Conservation (phyloP, 306 rosid genomes). For the Lathyrus oleraceus region DNA sequence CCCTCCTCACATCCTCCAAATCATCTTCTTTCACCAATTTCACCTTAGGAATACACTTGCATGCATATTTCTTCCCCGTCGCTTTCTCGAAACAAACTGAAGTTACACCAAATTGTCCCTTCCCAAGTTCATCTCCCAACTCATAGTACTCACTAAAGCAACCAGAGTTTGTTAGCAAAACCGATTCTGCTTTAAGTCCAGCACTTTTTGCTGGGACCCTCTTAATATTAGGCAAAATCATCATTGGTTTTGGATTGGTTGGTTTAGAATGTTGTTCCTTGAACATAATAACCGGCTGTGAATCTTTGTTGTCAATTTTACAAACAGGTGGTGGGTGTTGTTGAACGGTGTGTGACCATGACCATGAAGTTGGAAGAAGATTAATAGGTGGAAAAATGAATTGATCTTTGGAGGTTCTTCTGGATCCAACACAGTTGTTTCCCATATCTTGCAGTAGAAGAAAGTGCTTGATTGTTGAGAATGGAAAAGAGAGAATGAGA, state of each 20-base stretch:
- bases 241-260: not conserved
- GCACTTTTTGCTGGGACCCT: conserved; percentile 45
- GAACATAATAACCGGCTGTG: not conserved
- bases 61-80: conserved; percentile 64
- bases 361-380: conserved; percentile 39
- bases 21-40: conserved; percentile 55
- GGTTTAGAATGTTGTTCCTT: conserved; percentile 22
- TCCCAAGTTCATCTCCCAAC: conserved; percentile 63
- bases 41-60: conserved; percentile 75
- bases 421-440: conserved; percentile 70
- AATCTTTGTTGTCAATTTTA: conserved; percentile 25
- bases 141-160: conserved; percentile 55
- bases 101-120: conserved; percentile 75
- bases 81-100: conserved; percentile 62
- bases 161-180: conserved; percentile 62
- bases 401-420: conserved; percentile 34
- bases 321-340: conserved; percentile 28
- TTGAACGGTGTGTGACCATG: conserved; percentile 44
- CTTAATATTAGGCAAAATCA: conserved; percentile 38
- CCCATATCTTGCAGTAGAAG: conserved; percentile 51
- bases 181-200: conserved; percentile 65
- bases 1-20: conserved; percentile 82
- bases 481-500: not conserved
- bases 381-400: conserved; percentile 32
- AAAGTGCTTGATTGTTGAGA: not conserved